Evolutionary conservation across 352 stramenopile genomes (phyloP).

Genomic region (Peronosclerospora sorghi): DNA sequence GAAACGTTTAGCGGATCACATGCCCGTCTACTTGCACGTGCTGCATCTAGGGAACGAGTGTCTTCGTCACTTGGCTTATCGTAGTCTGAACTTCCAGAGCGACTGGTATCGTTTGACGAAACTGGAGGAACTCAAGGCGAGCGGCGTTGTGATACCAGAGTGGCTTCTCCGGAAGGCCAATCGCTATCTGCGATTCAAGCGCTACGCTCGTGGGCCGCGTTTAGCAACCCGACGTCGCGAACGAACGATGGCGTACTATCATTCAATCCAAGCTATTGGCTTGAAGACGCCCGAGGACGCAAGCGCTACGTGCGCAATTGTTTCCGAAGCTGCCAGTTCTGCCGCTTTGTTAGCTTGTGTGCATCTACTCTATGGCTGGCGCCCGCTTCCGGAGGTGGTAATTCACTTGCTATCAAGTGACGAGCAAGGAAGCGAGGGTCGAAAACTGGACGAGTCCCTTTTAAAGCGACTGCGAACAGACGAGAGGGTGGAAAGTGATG

Average conservation of each 20-base stretch:
- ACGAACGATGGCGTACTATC: slow-evolving; percentile 68
- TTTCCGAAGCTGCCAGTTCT: slow-evolving; percentile 65
- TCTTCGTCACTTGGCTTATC: slow-evolving; percentile 61
- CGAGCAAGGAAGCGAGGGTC: slow-evolving; percentile 6
- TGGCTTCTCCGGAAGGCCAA: slow-evolving; percentile 72
- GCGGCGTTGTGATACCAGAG: slow-evolving; percentile 26
- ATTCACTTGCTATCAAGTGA: slow-evolving; percentile 45
- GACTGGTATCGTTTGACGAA: slow-evolving; percentile 52
- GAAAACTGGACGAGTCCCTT: slow-evolving; percentile 25
- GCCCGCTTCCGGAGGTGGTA: slow-evolving; percentile 50
- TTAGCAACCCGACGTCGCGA: slow-evolving; percentile 37
- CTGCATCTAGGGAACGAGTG: slow-evolving; percentile 76
- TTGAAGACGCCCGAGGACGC: slow-evolving; percentile 48
- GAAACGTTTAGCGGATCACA: slow-evolving; percentile 64
- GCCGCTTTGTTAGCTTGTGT: slow-evolving; percentile 70
- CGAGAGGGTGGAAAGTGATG: slow-evolving; percentile 14
- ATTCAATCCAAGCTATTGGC: slow-evolving; percentile 47
- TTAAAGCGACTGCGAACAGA: slow-evolving; percentile 33
- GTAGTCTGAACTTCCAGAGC: slow-evolving; percentile 69
- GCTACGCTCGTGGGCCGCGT: slow-evolving; percentile 62
- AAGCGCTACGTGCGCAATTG: slow-evolving; percentile 57
- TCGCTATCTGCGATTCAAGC: slow-evolving; percentile 77
- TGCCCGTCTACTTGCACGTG: slow-evolving; percentile 73
- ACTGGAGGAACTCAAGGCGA: slow-evolving; percentile 29
- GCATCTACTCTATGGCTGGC: slow-evolving; percentile 68